These are phyloP conservation scores for Orobanche coerulescens DNA, from an alignment of 257 asterid genomes.

Conservation along the genomic window DNA sequence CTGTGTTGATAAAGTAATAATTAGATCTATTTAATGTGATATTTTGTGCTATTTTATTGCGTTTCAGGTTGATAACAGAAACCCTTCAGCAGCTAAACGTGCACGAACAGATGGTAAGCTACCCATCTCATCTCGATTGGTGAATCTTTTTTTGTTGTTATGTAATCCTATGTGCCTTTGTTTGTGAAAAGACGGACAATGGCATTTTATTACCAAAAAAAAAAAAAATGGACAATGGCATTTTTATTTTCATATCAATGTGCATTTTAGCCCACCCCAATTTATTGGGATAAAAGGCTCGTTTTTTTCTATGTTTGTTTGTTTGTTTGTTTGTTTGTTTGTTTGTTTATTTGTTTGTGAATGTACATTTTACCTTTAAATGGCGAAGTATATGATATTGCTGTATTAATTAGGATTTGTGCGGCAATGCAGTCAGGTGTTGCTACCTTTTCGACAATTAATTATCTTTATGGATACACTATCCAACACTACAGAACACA, in stretches of 20 bases:
- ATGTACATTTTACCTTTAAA: background rate
- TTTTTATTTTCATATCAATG: no score
- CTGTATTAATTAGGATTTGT: no score
- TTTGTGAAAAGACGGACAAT: background rate
- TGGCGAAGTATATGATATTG: background rate
- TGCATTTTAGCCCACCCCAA: no score
- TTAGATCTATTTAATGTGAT: background rate
- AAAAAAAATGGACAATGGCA: no score
- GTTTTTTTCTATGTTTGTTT: no score
- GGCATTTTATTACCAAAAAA: no score
- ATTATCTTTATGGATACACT: no score
- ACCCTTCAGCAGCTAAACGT: slow-evolving; percentile 67
- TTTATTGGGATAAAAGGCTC: no score
- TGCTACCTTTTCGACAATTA: no score
- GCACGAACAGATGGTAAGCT: slow-evolving; percentile 70
- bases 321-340: no score
- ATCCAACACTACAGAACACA: no score
- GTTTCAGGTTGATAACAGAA: slow-evolving; percentile 62
- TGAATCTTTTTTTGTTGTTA: background rate
- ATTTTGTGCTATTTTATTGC: background rate
- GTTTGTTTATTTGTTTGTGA: background rate
- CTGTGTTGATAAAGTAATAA: background rate
- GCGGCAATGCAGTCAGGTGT: no score
- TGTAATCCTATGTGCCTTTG: background rate
- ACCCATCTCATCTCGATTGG: background rate